Evolutionary conservation across 75 land plant genomes (phyloP), one percentile per base, ranked within the genome.

Genomic region (Cunninghamia lanceolata): DNA sequence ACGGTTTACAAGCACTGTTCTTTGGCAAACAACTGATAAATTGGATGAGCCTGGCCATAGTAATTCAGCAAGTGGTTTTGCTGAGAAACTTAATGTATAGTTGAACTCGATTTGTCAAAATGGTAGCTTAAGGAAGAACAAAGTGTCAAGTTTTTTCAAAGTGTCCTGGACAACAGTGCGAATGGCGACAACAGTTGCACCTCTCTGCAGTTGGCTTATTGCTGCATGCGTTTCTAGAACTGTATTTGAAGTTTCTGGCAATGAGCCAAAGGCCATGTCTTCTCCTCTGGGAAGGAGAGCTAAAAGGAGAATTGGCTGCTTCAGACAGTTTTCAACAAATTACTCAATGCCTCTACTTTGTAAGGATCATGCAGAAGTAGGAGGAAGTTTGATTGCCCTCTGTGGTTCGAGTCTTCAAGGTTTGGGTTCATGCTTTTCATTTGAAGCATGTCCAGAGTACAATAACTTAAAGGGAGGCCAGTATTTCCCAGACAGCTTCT

Each of bases 121-220:
- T 34, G 34, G 14, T 32, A 32, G 13, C 36, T 73, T 34, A n/a
- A 73, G 75, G 75, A 73, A 14, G 36, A 73, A 13, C 75, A 32
- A 6, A 32, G 36, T 30, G 9, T 73, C 75, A 73, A 73, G 75
- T 32, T 73, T 73, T 34, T 73, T 9, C 75, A 10, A 32, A 34
- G 9, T 32, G 38, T 34, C 5, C 16, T 10, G 34, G 75, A 73
- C 38, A 34, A 73, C 38, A 82, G 45, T 25, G 83, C n/a, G 10
- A 50, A 85, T 85, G 85, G 68, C 68, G 7, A 89, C 90, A 0
- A 84, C 89, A 47, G 89, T 92, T 21, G 88, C 94, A 21, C 95
- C 94, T 25, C 88, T 93, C 35, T 93, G 92, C 85, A 92, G 92
- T 13, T 95, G 93, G 96, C 89, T 95, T 35, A 88, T 93, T 47